Percentiles rank a stretch among this genome's conserved stretches.
Evolutionary conservation across 78 protist genomes (phyloP).

Genomic region (Planoprotostelium fungivorum): DNA sequence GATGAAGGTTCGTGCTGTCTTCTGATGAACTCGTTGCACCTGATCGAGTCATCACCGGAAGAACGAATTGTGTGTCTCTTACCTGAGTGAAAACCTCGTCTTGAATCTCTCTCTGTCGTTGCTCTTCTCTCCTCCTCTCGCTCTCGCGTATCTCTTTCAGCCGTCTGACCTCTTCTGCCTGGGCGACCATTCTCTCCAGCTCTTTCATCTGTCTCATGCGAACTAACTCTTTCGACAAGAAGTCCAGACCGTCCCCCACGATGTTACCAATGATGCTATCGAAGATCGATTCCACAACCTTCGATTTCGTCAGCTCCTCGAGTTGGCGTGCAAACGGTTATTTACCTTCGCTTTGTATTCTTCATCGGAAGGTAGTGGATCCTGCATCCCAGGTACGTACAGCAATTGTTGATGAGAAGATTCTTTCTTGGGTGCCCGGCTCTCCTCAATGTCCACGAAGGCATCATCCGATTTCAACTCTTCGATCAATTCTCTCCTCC

Average conservation of each 20-base stretch:
- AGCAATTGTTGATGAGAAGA: not conserved
- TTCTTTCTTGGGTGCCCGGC: not conserved
- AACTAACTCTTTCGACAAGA: constrained; percentile 65
- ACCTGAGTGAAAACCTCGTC: constrained; percentile 16
- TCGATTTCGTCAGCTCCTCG: not conserved
- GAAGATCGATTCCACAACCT: not conserved
- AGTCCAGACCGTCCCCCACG: constrained; percentile 54
- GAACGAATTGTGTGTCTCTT: not conserved
- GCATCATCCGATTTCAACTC: constrained; percentile 52
- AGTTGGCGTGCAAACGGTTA: too few species aligned
- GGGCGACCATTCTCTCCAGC: constrained; percentile 19
- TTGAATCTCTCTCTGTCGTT: constrained; percentile 10
- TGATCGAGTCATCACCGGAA: not conserved
- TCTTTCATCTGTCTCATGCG: constrained; percentile 45
- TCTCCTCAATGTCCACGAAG: not conserved
- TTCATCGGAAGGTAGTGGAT: not conserved
- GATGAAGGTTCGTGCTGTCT: not conserved
- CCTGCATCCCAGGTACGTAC: not conserved
- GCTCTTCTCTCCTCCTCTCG: constrained; percentile 32
- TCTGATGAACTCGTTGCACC: not conserved
- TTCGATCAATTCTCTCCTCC: constrained; percentile 58
- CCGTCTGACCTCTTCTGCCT: constrained; percentile 64
- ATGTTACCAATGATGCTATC: constrained; percentile 21
- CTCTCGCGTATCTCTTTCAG: constrained; percentile 65
- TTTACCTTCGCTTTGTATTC: not conserved